Base-by-base conservation (phyloP, 345 rosid species). In the Cardamine chenopodiifolia region DNA sequence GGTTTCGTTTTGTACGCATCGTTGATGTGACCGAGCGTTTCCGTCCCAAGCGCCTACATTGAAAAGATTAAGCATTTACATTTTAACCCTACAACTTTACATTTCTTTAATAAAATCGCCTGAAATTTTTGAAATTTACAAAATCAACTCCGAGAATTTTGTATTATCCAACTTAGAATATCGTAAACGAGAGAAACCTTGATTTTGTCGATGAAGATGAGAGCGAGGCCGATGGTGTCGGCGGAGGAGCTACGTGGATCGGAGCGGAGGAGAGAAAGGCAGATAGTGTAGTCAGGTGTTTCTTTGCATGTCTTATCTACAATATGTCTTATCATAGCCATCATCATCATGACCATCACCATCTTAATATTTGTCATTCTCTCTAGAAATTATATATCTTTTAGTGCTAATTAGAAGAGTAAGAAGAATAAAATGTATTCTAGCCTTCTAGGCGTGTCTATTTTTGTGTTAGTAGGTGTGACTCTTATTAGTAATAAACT, bases 181-280 rank as follows among this genome's bases (percentile, higher is more conserved):
- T 5, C 2, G 35, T 11, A 14, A 35, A 47, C 1, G 39, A 48
- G 68, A 49, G 20, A 54, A 18, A 77, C 80, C 77, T 78, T 72
- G 6, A 76, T 59, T 58, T 78, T 63, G 28, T 74, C 71, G 12
- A 77, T 66, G n/a, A 72, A 59, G 71, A 83, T 76, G 31, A 59
- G 62, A 23, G 47, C 82, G 6, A 82, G 74, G 32, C 79, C 83
- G 20, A 13, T 17, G 10, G 53, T 59, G n/a, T 82, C 81, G 2
- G 84, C 78, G 11, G 55, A n/a, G 19, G 81, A 34, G 75, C 84
- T 76, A 60, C 72, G 64, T 50, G 84, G 82, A 77, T 82, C 74
- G 0, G 86, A 78, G 32, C 34, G 23, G 32, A 80, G 82, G 7
- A 78, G 54, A 14, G 79, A 66, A 0, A 57, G 11, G 62, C 84